phyloP scores from a whole-genome alignment of 768 basidiomycete species.

The Lactarius vividus region DNA sequence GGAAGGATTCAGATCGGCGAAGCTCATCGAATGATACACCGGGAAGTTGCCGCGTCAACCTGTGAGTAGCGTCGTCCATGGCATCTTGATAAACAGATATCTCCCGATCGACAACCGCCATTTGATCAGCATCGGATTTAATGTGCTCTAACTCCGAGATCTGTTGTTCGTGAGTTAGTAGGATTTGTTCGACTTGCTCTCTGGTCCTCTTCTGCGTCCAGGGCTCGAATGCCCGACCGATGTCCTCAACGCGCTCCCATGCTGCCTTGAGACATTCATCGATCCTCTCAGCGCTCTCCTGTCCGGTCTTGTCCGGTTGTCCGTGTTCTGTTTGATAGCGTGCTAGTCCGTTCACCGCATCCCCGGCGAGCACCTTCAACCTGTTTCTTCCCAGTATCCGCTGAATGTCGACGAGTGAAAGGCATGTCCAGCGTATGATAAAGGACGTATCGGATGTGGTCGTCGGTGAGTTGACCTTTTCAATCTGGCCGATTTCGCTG shows the following conservation, averaged over 20 bases:
- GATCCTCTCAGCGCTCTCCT: not conserved
- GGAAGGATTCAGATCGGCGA: no score
- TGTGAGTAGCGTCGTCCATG: not conserved
- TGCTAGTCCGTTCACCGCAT: not conserved
- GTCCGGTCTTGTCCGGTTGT: not conserved
- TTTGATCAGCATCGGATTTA: no score
- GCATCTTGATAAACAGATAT: conserved; percentile 5
- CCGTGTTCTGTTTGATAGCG: not conserved
- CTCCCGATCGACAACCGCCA: not conserved
- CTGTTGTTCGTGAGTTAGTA: no score
- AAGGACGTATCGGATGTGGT: not conserved
- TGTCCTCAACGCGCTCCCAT: not conserved
- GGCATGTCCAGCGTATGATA: not conserved
- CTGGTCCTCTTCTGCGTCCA: no score
- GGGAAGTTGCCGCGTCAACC: conserved; percentile 11
- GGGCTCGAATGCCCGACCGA: conserved; percentile 4
- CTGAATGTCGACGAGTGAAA: not conserved
- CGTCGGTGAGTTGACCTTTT: not conserved
- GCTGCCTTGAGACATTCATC: not conserved
- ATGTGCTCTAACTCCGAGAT: no score
- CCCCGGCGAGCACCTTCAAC: not conserved
- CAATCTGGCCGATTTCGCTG: not conserved
- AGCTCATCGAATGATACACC: not conserved
- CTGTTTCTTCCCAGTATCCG: no score
- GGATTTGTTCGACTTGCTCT: no score